Evolutionary conservation across 352 stramenopile species (phyloP), one percentile per base, ranked within the genome.

Genomic region (Pythium plurisporium): DNA sequence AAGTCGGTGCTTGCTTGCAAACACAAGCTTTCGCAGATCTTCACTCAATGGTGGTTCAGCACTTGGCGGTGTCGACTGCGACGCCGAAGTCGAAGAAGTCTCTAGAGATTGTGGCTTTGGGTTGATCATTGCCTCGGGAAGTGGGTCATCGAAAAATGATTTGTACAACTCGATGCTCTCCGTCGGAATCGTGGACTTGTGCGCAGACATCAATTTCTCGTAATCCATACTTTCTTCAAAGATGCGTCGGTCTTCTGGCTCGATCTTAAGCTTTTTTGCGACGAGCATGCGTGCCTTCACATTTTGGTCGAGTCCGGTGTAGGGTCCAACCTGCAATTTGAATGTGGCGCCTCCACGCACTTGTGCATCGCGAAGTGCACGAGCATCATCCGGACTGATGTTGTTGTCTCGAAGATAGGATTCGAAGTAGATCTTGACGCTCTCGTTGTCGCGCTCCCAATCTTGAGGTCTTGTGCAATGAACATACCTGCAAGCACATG

Each of bases 371-470:
- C 69, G 71, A 36, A 95, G 67, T 7, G 70, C 69, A 12, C 67
- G 67, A 8, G 78, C 74, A 49, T 95, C 81, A 45, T 91, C 78
- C 25, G 72, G 59, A 38, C 74, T 86, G 38, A 95, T 86, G 33
- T 76, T 81, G 56, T 89, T 86, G 30, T 93, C 82, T 4, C 78
- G 75, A 55, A 91, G 55, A 29, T 95, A 93, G 17, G 77, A 69
- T 44, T 93, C 76, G 23, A 95, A 95, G 60, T 87, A 91, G 59
- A 76, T 81, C 31, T 85, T 87, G 5, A 88, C 76, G 41, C 67
- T 87, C 31, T 95, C 81, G 50, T 72, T 92, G 27, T 93, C 85
- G 31, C 58, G 89, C 60, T 92, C 82, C 85, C 85, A 95, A 20
- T 90, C 65, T 29, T 86, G 72, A 3, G 72, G 81, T 14, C 80